Base-by-base conservation (phyloP, 352 stramenopile genomes). In the Pythium oligandrum region DNA sequence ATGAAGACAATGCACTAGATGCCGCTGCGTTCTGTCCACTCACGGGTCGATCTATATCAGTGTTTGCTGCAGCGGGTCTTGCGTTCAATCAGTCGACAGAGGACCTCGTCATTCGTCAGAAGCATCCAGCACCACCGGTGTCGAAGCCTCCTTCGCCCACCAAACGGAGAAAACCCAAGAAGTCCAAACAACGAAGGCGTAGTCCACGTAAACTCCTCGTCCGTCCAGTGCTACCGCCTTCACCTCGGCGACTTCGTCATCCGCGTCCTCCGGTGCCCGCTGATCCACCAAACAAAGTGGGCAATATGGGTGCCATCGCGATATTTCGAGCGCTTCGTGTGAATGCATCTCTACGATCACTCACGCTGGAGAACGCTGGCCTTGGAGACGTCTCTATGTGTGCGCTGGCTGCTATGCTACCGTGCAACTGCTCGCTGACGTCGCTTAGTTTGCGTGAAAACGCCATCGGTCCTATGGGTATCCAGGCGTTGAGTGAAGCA, bases 331-430 rank as follows among this genome's bases (percentile, higher is more conserved):
- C 38, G 2, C 51, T 92, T 4, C 70, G 71, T 0, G 59, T 77
- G 10, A 93, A 91, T 56, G 60, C 51, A 0, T 30, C 59, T 3
- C 55, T 94, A 1, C 30, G 72, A 10, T 75, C 71, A 6, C 64
- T 94, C 11, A 54, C 66, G 6, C 64, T 91, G 6, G 64, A 86
- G 5, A 55, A 82, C 40, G 61, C 63, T 8, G 66, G 63, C 0
- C 66, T 92, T 4, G 60, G 68, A 6, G 84, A 94, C 47, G 38
- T 64, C 9, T 67, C 68, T 1, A 78, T 81, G 59, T 67, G 57
- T 36, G 70, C 82, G 36, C 53, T 94, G 0, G 76, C 73, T n/a
- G 80, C 76, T 17, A 75, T 74, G 64, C 43, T 92, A 2, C 67
- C 67, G 8, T 57, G 61, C 4, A 94, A 94, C 58, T 69, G 55